These are phyloP conservation scores for Kwoniella shivajii DNA, from an alignment of 1,284 basidiomycete genomes.

Conservation along the genomic window DNA sequence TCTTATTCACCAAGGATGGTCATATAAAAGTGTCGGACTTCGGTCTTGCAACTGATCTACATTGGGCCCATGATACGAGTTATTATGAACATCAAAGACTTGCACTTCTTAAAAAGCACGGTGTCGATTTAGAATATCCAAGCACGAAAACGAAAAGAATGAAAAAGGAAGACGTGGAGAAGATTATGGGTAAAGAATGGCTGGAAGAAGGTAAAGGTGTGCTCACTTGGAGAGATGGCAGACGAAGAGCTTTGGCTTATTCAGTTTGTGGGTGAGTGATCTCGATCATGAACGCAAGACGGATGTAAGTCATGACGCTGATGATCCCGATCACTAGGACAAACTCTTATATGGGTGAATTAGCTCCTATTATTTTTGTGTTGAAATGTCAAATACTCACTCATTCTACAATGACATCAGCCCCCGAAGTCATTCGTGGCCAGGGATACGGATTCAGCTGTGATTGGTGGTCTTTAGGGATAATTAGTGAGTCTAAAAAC, in stretches of 20 bases:
- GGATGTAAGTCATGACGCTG: conserved; percentile 7
- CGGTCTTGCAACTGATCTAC: conserved; percentile 73
- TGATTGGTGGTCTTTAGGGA: conserved; percentile 97
- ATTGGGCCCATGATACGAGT: conserved; percentile 78
- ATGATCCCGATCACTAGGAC: conserved; percentile 60
- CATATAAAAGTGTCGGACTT: conserved; percentile 96
- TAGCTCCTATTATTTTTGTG: neutral
- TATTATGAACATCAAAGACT: conserved; percentile 94
- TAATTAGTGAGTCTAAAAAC: conserved; percentile 64
- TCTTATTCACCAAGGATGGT: conserved; percentile 87
- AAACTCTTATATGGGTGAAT: conserved; percentile 80
- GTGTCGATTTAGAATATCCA: conserved; percentile 85
- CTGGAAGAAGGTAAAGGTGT: conserved; percentile 70
- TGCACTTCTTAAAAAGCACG: conserved; percentile 86
- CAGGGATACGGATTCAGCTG: conserved; percentile 88
- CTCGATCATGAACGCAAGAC: neutral
- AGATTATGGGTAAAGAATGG: conserved; percentile 68
- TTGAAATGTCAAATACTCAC: conserved; percentile 7
- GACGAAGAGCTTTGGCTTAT: conserved; percentile 89
- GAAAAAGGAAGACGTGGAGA: conserved; percentile 74
- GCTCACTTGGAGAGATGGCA: conserved; percentile 92
- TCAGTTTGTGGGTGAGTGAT: conserved; percentile 72
- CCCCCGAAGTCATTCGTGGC: conserved; percentile 87
- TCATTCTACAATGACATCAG: conserved; percentile 68
- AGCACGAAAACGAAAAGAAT: conserved; percentile 65